Conservation (phyloP, 2,329 filamentous ascomycete genomes). For the Colletotrichum sp. region DNA sequence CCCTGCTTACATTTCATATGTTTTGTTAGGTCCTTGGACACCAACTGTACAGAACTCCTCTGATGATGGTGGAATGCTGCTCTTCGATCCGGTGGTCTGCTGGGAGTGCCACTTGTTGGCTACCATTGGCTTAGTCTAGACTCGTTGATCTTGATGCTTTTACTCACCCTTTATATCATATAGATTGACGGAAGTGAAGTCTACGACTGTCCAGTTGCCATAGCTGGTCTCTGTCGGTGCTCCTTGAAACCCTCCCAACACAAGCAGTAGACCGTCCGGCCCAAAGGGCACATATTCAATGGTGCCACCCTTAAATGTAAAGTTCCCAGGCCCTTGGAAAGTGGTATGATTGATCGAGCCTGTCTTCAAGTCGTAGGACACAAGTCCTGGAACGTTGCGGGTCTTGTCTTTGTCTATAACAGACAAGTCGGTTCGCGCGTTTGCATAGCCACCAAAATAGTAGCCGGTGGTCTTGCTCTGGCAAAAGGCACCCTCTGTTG, state of each 20-base stretch:
- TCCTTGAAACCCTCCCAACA: constrained; percentile 34
- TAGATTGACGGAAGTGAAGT: constrained; percentile 34
- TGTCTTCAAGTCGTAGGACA: constrained; percentile 36
- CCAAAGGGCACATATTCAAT: constrained; percentile 38
- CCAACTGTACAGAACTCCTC: constrained; percentile 39
- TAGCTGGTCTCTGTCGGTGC: constrained; percentile 25
- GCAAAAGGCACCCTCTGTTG: constrained; percentile 30
- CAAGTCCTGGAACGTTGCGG: constrained; percentile 28
- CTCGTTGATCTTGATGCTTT: background rate
- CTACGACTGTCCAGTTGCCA: constrained; percentile 23
- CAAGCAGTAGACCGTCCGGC: constrained; percentile 34
- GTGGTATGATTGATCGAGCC: constrained; percentile 33
- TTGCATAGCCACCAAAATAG: constrained; percentile 34
- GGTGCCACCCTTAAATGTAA: constrained; percentile 31
- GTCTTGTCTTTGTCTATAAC: constrained; percentile 21
- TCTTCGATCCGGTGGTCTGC: constrained; percentile 29
- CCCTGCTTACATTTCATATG: constrained; percentile 39
- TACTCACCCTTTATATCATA: constrained; percentile 32
- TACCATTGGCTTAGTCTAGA: background rate
- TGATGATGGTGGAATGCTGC: constrained; percentile 27
- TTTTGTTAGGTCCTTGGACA: constrained; percentile 33
- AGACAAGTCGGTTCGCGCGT: constrained; percentile 26
- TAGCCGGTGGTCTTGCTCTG: constrained; percentile 31
- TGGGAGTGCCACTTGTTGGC: constrained; percentile 37
- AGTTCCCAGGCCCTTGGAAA: constrained; percentile 17